phyloP scores from a whole-genome alignment of 148 eudicot genomes.

The Salicornia ramosissima region DNA sequence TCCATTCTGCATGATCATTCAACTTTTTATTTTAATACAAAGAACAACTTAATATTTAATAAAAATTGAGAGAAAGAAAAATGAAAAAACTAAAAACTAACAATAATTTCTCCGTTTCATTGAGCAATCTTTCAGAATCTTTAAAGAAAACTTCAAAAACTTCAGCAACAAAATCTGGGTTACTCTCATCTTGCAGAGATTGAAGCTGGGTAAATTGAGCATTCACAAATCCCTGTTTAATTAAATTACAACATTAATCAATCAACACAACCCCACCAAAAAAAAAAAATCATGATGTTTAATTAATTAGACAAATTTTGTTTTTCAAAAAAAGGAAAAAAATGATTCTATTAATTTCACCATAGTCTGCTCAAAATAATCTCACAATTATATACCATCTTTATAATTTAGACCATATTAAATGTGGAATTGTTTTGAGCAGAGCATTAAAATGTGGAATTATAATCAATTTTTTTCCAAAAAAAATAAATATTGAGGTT shows the following conservation, averaged over 20 bases:
- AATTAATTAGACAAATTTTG: not conserved
- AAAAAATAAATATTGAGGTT: too few relatives aligned
- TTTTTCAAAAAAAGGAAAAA: not conserved
- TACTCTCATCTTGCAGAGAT: constrained; percentile 69
- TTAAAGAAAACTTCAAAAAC: constrained; percentile 68
- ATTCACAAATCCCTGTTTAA: constrained; percentile 51
- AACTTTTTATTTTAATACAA: not conserved
- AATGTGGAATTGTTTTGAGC: too few relatives aligned
- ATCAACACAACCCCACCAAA: not conserved
- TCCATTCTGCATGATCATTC: constrained; percentile 40
- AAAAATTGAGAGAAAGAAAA: not conserved
- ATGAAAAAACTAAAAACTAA: constrained; percentile 18
- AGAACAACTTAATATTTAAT: not conserved
- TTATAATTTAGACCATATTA: too few relatives aligned
- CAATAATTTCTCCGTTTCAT: constrained; percentile 50
- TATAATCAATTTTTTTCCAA: too few relatives aligned
- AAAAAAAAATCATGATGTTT: too few relatives aligned
- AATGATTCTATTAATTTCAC: too few relatives aligned
- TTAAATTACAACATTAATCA: not conserved
- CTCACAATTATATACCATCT: too few relatives aligned
- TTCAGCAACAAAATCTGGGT: constrained; percentile 74
- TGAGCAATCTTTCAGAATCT: constrained; percentile 64
- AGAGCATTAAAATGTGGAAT: too few relatives aligned
- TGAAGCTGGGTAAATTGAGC: constrained; percentile 67
- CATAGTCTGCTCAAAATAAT: too few relatives aligned